phyloP scores from a whole-genome alignment of 176 grass and related monocot species.

The Hordeum marinum region DNA sequence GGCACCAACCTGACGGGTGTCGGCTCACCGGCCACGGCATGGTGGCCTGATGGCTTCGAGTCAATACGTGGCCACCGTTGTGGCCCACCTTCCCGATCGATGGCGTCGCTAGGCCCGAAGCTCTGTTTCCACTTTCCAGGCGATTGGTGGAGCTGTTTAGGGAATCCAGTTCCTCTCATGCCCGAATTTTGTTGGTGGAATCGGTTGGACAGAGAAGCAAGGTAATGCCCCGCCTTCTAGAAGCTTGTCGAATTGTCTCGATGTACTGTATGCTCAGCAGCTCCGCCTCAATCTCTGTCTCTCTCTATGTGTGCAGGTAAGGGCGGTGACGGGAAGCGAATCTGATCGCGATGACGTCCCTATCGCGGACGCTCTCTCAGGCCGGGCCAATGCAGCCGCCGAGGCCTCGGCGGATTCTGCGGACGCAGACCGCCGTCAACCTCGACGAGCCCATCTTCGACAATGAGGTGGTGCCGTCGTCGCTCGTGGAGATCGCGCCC shows the following conservation, averaged over 20 bases:
- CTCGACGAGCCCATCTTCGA: slow-evolving; percentile 79
- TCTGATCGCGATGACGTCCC: slow-evolving; percentile 31
- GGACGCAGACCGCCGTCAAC: slow-evolving; percentile 77
- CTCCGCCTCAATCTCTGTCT: not conserved
- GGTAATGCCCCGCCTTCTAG: not conserved
- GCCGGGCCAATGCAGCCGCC: slow-evolving; percentile 27
- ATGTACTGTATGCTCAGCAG: not conserved
- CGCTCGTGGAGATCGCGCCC: slow-evolving; percentile 71
- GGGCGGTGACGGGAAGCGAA: not conserved
- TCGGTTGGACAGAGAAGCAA: not conserved
- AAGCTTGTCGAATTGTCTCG: not conserved
- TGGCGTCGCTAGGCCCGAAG: not conserved
- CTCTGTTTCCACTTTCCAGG: not conserved
- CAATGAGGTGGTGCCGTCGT: slow-evolving; percentile 91
- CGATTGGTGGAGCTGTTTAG: not conserved
- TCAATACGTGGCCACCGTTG: too few species aligned
- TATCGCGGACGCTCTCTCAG: slow-evolving; percentile 43
- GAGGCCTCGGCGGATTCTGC: slow-evolving; percentile 37
- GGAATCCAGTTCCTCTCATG: not conserved
- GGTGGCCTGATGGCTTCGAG: too few species aligned
- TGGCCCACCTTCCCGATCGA: too few species aligned
- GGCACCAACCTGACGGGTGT: too few species aligned
- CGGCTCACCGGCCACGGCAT: too few species aligned
- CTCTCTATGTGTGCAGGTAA: not conserved
- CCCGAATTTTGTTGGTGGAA: not conserved